Base-by-base conservation (phyloP, 2,329 filamentous ascomycete genomes). In the Calycina marina region DNA sequence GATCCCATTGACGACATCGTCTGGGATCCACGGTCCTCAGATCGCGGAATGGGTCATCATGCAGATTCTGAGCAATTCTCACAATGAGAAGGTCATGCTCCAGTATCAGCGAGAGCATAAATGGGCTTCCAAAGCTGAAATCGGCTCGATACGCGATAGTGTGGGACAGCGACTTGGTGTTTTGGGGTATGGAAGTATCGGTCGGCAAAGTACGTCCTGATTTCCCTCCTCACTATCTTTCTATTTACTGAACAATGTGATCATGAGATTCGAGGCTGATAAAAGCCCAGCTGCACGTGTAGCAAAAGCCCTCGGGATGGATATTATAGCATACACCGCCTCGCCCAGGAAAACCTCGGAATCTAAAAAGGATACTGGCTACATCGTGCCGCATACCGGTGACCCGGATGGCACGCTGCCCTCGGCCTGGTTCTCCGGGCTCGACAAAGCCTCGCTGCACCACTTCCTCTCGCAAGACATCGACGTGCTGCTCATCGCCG, bases 1-100 rank as follows among this genome's bases (percentile, higher is more conserved):
- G n/a, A 49, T 57, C n/a, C 35, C 46, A 0, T 41, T 58, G 14
- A 50, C 52, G 0, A 56, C 51, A 9, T 49, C 51, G 5, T 53
- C 46, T 4, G 54, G 55, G 5, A 45, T 58, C 10, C 53, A 56
- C 32, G 52, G 53, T 1, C 73, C 74, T 0, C 69, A 73, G 35
- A 78, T 78, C 30, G 61, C 72, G 0, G 74, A 78, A 56, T 79
- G 73, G 72, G 66, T 72, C 9, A 52, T 77, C 16, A 60, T 77
- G 61, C 75, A 73, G 43, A 63, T 66, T 33, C 55, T 77, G 2
- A 59, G 65, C n/a, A 57, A 65, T 14, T 63, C 59, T n/a, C 67
- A 72, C 38, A 56, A 62, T 15, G 72, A 70, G 48, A 58, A 62
- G 26, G 30, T 53, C 18, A 49, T 70, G n/a, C 62, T 74, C 30